These are phyloP conservation scores for Lentinula edodes DNA, from an alignment of 768 basidiomycete species.

Conservation along the genomic window DNA sequence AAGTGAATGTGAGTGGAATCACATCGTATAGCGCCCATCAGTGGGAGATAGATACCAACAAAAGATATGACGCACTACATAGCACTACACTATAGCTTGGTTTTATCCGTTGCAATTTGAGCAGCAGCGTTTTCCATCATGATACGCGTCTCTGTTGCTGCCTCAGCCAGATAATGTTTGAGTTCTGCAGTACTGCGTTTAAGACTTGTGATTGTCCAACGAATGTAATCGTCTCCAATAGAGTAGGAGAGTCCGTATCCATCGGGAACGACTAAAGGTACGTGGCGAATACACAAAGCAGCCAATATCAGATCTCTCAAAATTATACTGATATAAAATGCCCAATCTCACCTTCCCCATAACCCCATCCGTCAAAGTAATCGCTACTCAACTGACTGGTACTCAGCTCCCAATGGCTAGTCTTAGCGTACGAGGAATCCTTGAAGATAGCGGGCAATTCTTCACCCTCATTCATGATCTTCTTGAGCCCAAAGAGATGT, in stretches of 20 bases:
- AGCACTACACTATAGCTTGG: slow-evolving; percentile 22
- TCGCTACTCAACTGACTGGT: slow-evolving; percentile 82
- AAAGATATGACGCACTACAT: too few relatives aligned
- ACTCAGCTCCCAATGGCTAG: slow-evolving; percentile 88
- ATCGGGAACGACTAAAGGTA: slow-evolving; percentile 68
- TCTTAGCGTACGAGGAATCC: slow-evolving; percentile 64
- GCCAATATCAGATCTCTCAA: background rate
- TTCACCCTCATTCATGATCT: slow-evolving; percentile 71
- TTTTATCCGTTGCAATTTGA: slow-evolving; percentile 24
- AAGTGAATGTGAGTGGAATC: too few relatives aligned
- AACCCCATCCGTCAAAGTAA: slow-evolving; percentile 94
- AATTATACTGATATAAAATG: background rate
- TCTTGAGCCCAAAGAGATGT: slow-evolving; percentile 92
- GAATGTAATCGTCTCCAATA: slow-evolving; percentile 77
- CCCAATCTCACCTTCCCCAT: slow-evolving; percentile 72
- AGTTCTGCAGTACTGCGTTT: slow-evolving; percentile 49
- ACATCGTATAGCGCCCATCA: too few relatives aligned
- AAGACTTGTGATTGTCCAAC: slow-evolving; percentile 86
- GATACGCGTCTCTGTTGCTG: slow-evolving; percentile 68
- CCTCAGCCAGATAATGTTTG: slow-evolving; percentile 70
- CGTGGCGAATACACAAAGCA: background rate
- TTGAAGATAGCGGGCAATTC: slow-evolving; percentile 65
- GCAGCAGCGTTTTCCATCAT: slow-evolving; percentile 69
- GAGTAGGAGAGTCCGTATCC: slow-evolving; percentile 91
- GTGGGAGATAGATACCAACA: too few relatives aligned